Evolutionary conservation across 345 rosid genomes (phyloP), one percentile per base, ranked within the genome.

Genomic region (Mercurialis annua): DNA sequence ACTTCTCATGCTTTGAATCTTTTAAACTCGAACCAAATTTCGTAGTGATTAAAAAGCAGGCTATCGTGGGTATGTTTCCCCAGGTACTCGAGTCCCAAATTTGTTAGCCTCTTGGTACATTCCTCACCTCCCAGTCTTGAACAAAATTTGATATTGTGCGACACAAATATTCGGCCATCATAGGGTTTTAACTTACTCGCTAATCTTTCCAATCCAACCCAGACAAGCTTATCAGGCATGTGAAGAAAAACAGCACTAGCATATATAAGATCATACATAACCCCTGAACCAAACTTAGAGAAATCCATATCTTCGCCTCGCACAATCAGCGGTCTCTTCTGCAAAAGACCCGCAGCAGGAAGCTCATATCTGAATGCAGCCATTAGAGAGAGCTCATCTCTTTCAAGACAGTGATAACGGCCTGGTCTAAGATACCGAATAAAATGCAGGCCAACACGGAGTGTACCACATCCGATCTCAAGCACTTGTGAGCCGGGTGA

Each of bases 181-280:
- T 79, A 75, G 72, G 98, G 98, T 71, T 75, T 90, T 80, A 92
- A 78, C 83, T 79, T 92, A 54, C 55, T 71, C 5, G 68, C 92
- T 62, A 92, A 69, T 76, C 93, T 83, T 78, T 86, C 99, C 17
- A 92, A 77, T 67, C 98, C 99, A 50, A 72, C 75, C 99, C 99
- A 95, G 15, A 95, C 99, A 5, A 95, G 97, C 63, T 82, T 82
- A 77, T 88, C 97, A 10, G 98, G 98, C 97, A 95, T 87, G 76
- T 95, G 99, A 66, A 95, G 93, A 55, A 95, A 95, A 70, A 92
- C 99, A 3, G 98, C 96, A 80, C 98, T 95, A 10, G 99, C 93
- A 69, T 95, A 92, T 69, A 92, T 87, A 76, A 95, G 72, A 79
- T 92, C 93, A 52, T 95, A 95, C n/a, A 63, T 62, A 24, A 73